Base-by-base conservation (phyloP, 768 basidiomycete species). In the Mycena epipterygia region DNA sequence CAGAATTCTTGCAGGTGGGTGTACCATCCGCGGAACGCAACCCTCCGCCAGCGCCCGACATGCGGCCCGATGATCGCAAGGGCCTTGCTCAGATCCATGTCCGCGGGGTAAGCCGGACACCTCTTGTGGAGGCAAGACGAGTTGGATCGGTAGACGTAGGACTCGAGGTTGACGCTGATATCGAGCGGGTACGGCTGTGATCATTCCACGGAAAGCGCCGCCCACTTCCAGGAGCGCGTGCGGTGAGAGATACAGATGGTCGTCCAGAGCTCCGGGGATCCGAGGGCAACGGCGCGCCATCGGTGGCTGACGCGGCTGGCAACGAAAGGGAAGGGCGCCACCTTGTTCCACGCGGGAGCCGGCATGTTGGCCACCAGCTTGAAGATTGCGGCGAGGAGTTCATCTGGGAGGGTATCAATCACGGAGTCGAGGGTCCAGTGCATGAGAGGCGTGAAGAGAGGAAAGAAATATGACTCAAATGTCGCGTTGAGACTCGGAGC, bases 161-260 rank as follows among this genome's bases (percentile, higher is more conserved):
- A 29, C 63, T 55, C 39, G 51, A 64, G 63, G 48, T 64, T 55
- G 19, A 64, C 14, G 52, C 63, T 55, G 39, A 64, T 52, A 41
- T 64, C 63, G 25, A 64, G 49, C 6, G 29, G 14, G 3, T 14
- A 29, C 49, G 52, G 21, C 23, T 44, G 21, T 25, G 63, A 64
- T 1, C 63, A 41, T 29, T 30, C 23, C 7, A 55, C 19, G 29
- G 44, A 64, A 6, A 53, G 16, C 11, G 49, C 25, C 21, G 51
- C 63, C 51, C 49, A 55, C 2, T 5, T 5, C 49, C 42, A 44
- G 2, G 63, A 64, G 35, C 30, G 63, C 12, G 51, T 25, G 13
- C 29, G 51, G 39, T 55, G 51, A 2, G 63, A 53, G 35, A 64
- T 23, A 25, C 41, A 39, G 37, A 64, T 64, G 27, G 1, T 52